phyloP scores from a whole-genome alignment of 1,284 basidiomycete species.

The Leccinum subfulvum region DNA sequence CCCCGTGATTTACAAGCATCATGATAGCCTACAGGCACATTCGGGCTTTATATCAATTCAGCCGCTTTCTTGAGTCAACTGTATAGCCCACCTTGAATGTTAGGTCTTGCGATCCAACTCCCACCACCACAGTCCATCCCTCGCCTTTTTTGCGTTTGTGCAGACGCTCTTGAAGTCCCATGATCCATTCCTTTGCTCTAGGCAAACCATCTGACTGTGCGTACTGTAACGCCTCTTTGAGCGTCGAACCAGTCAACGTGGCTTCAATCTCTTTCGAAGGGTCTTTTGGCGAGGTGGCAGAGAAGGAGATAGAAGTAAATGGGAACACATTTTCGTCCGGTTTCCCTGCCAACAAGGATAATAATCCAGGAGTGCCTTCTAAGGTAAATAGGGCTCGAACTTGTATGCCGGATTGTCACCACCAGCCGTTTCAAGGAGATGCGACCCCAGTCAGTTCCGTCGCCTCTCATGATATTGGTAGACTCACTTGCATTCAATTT shows the following conservation, averaged over 20 bases:
- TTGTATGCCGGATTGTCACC: background rate
- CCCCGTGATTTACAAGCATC: conserved; percentile 2
- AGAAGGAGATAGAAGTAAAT: conserved; percentile 10
- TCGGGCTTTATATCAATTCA: background rate
- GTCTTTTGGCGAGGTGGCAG: background rate
- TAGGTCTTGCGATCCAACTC: conserved; percentile 5
- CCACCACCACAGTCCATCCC: conserved; percentile 1
- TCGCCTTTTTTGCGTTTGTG: conserved; percentile 3
- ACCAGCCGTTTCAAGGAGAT: background rate
- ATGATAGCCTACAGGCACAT: background rate
- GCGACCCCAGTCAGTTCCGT: background rate
- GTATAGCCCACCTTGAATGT: conserved; percentile 1
- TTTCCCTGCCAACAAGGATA: conserved; percentile 5
- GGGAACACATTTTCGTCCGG: background rate
- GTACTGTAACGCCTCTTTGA: conserved; percentile 1
- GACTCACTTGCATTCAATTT: background rate
- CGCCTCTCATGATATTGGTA: background rate
- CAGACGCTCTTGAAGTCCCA: conserved; percentile 3
- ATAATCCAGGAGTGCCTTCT: conserved; percentile 1
- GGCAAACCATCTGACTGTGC: background rate
- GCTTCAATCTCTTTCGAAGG: conserved; percentile 1
- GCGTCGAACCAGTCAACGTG: background rate
- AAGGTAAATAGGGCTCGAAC: conserved; percentile 1
- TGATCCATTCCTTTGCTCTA: conserved; percentile 1
- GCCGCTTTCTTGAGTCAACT: background rate